Conservation (phyloP, 108 stramenopile species). For the Mediolabrus comicus region DNA sequence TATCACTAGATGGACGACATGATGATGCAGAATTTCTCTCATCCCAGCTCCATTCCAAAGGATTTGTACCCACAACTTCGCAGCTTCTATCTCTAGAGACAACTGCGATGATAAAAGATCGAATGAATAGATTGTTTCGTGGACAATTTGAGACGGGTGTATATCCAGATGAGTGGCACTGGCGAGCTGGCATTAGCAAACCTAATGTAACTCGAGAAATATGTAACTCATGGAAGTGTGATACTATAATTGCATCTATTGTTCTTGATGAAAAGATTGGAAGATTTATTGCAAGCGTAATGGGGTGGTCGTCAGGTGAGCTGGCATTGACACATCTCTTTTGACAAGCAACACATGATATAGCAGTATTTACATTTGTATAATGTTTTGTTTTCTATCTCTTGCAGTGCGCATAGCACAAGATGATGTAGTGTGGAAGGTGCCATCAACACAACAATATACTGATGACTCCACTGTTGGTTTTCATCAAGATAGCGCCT, state of each 20-base stretch:
- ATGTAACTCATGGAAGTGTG: conserved; percentile 67
- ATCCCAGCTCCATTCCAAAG: neutral
- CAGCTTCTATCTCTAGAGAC: neutral
- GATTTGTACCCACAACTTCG: neutral
- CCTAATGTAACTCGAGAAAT: conserved; percentile 52
- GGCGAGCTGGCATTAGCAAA: conserved; percentile 46
- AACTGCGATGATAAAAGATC: neutral
- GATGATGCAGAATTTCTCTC: neutral
- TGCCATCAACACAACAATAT: conserved; percentile 22
- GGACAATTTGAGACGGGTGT: conserved; percentile 64
- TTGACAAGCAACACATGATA: too few species aligned
- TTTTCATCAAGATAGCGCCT: conserved; percentile 65
- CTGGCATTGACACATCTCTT: too few species aligned
- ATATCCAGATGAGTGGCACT: conserved; percentile 79
- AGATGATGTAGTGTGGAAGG: conserved; percentile 73
- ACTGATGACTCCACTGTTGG: conserved; percentile 27
- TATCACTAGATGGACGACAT: neutral
- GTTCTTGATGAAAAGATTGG: conserved; percentile 46
- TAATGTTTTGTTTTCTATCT: too few species aligned
- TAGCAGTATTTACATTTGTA: too few species aligned
- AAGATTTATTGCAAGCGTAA: conserved; percentile 28
- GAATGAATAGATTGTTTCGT: conserved; percentile 32
- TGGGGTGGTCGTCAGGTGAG: too few species aligned
- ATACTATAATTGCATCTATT: conserved; percentile 39
- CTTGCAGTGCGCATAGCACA: conserved; percentile 59